These are phyloP conservation scores for Fomitopsis pinicola DNA, from an alignment of 1,284 basidiomycete genomes.

Conservation along the genomic window DNA sequence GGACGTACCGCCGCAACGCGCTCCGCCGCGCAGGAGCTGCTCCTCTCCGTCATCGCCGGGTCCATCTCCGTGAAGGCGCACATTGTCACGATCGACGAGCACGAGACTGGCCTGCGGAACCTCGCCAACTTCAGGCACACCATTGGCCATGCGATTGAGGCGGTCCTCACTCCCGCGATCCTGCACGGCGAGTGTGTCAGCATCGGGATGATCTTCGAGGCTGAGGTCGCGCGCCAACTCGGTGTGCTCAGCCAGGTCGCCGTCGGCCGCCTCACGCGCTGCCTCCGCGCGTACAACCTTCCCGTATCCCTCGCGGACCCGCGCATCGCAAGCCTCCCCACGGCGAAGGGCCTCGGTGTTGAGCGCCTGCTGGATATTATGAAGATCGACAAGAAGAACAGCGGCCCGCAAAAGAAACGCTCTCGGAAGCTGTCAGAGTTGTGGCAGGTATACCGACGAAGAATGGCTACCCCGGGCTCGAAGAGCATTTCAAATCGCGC, in stretches of 20 bases:
- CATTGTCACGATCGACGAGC: conserved; percentile 94
- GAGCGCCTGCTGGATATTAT: conserved; percentile 88
- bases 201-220: conserved; percentile 93
- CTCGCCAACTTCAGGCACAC: conserved; percentile 97
- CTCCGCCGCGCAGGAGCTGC: conserved; percentile 68
- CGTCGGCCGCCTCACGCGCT: conserved; percentile 81
- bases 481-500: conserved; percentile 98
- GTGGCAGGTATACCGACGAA: conserved; percentile 63
- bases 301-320: conserved; percentile 80
- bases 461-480: conserved; percentile 90
- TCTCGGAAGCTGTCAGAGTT: conserved; percentile 76
- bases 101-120: conserved; percentile 92
- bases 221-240: conserved; percentile 84
- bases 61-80: conserved; percentile 92
- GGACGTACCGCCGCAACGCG: conserved; percentile 69
- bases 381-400: conserved; percentile 98
- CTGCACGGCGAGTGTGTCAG: conserved; percentile 93
- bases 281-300: conserved; percentile 83
- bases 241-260: conserved; percentile 86
- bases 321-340: conserved; percentile 67
- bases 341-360: conserved; percentile 71
- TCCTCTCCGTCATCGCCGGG: conserved; percentile 79
- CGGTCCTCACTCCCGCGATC: conserved; percentile 85
- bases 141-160: conserved; percentile 95
- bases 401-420: conserved; percentile 80